A percentile compares a stretch with the other conserved stretches of the same genome.
Evolutionary conservation across 768 basidiomycete species (phyloP).

Genomic region (Inosperma sp.): DNA sequence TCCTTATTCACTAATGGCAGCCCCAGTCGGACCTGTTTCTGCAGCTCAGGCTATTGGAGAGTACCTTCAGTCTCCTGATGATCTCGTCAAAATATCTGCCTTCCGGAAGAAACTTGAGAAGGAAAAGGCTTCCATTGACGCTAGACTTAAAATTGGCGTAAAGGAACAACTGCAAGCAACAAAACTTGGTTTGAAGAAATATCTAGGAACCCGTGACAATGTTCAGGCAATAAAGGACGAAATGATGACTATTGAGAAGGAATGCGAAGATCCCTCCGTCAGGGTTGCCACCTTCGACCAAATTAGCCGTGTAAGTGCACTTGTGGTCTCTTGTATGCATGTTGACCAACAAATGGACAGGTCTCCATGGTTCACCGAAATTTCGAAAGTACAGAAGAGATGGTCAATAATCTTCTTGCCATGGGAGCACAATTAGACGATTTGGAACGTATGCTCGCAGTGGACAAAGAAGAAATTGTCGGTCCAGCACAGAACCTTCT

Average conservation of each 20-base stretch:
- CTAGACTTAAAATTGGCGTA: conserved; percentile 83
- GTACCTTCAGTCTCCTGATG: conserved; percentile 89
- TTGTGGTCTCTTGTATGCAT: neutral
- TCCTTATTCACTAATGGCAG: conserved; percentile 35
- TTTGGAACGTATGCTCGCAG: conserved; percentile 71
- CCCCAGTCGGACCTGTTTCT: conserved; percentile 49
- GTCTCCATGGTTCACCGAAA: conserved; percentile 95
- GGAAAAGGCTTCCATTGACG: conserved; percentile 92
- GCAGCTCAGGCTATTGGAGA: conserved; percentile 85
- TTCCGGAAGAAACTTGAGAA: conserved; percentile 94
- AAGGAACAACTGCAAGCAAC: conserved; percentile 92
- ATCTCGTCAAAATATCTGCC: conserved; percentile 81
- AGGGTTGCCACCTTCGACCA: conserved; percentile 88
- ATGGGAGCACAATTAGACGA: conserved; percentile 83
- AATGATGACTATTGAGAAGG: conserved; percentile 73
- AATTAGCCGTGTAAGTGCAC: conserved; percentile 75
- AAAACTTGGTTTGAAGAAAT: conserved; percentile 77
- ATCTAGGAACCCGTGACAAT: conserved; percentile 70
- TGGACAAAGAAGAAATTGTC: conserved; percentile 70
- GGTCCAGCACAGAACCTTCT: conserved; percentile 89
- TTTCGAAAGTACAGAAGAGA: conserved; percentile 91
- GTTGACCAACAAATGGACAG: conserved; percentile 35
- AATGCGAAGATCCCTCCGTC: conserved; percentile 71
- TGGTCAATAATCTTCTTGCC: conserved; percentile 89
- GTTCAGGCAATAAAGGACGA: conserved; percentile 83